These are phyloP conservation scores for Lactifluus rugatus DNA, from an alignment of 768 basidiomycete genomes.

Conservation along the genomic window DNA sequence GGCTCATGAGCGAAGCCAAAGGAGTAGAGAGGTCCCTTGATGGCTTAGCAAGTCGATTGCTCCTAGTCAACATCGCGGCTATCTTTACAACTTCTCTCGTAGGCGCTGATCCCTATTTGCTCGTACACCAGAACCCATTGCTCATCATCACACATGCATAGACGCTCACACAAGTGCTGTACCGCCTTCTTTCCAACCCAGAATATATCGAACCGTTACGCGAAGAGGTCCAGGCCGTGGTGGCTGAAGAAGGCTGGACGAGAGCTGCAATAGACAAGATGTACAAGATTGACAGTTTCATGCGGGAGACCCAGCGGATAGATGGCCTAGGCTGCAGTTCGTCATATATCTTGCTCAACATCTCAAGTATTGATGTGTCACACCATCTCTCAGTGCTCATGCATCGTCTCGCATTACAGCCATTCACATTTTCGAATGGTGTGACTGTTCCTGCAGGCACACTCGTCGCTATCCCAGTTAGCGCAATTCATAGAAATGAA, in stretches of 20 bases:
- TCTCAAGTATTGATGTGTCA: background rate
- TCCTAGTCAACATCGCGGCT: conserved; percentile 29
- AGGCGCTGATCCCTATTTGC: background rate
- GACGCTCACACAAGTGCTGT: conserved; percentile 26
- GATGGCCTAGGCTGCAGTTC: conserved; percentile 21
- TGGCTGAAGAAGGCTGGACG: conserved; percentile 26
- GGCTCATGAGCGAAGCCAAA: conserved; percentile 34
- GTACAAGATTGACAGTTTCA: conserved; percentile 29
- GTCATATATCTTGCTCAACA: background rate
- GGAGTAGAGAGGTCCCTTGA: conserved; percentile 26
- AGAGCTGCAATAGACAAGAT: conserved; percentile 25
- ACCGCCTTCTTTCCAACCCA: conserved; percentile 24
- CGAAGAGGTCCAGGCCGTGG: conserved; percentile 26
- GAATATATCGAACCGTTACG: conserved; percentile 25
- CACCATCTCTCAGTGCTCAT: conserved; percentile 20
- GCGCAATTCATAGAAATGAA: conserved; percentile 26
- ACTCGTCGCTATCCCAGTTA: conserved; percentile 25
- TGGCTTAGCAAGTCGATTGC: conserved; percentile 26
- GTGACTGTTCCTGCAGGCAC: conserved; percentile 33
- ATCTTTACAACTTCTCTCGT: conserved; percentile 28
- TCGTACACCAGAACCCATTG: background rate
- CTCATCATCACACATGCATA: background rate
- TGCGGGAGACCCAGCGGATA: conserved; percentile 27
- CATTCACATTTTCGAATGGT: conserved; percentile 38
- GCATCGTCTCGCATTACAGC: conserved; percentile 28